Conservation (phyloP, 2,329 filamentous ascomycete genomes). For the Colletotrichum sp. region DNA sequence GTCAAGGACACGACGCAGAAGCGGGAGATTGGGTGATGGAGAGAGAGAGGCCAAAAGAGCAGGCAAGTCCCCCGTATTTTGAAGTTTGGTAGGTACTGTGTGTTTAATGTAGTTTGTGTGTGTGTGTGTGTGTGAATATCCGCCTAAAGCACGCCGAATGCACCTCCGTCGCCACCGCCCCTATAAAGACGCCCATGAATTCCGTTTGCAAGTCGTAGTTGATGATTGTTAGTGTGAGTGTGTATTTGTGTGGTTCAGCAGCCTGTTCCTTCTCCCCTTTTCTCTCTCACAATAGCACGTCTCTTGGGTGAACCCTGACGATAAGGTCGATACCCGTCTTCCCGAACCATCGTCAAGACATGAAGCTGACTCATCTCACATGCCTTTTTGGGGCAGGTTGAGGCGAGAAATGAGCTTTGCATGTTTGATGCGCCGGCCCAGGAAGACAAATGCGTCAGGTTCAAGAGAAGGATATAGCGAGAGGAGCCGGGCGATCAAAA, state of each 20-base stretch:
- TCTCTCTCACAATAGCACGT: background rate
- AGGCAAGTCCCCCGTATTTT: background rate
- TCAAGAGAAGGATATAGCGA: background rate
- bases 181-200: background rate
- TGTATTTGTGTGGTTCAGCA: background rate
- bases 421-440: background rate
- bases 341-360: background rate
- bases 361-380: background rate
- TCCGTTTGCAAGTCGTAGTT: background rate
- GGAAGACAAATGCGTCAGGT: background rate
- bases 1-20: background rate
- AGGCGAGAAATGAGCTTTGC: background rate
- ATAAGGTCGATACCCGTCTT: background rate
- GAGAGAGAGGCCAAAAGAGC: background rate
- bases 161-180: background rate
- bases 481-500: background rate
- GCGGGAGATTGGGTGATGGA: background rate
- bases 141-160: conserved; percentile 3
- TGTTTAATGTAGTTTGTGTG: background rate
- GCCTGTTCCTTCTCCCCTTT: background rate
- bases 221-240: background rate
- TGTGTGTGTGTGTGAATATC: background rate
- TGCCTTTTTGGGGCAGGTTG: background rate
- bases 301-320: background rate
- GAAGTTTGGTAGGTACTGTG: background rate